Conservation (phyloP, 495 filamentous ascomycete species). For the Chaetomium cochliodes region DNA sequence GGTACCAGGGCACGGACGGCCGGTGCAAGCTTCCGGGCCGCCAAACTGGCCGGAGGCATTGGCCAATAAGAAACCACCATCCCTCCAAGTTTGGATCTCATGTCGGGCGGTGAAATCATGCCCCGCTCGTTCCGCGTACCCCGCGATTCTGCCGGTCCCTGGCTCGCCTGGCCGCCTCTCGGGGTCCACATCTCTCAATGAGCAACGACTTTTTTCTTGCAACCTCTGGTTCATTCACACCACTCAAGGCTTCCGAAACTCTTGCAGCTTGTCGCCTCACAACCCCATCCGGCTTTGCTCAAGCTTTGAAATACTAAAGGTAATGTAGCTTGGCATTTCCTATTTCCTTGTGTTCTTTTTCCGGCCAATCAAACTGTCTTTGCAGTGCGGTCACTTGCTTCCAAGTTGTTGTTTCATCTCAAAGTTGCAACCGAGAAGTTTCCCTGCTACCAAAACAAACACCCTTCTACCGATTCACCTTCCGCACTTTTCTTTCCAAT, state of each 20-base stretch:
- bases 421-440: neutral
- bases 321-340: neutral
- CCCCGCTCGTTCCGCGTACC: slow-evolving; percentile 11
- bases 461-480: neutral
- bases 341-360: neutral
- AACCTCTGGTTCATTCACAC: neutral
- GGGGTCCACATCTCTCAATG: slow-evolving; percentile 7
- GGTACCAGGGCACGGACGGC: too few relatives aligned
- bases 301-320: slow-evolving; percentile 15
- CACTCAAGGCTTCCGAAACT: neutral
- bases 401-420: slow-evolving; percentile 3
- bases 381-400: neutral
- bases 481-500: neutral
- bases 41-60: neutral
- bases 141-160: slow-evolving; percentile 22
- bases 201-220: slow-evolving; percentile 14
- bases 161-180: too few relatives aligned
- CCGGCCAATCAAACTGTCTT: neutral
- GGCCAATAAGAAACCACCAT: neutral
- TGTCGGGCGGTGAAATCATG: slow-evolving; percentile 12
- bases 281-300: neutral
- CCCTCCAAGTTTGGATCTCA: neutral
- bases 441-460: neutral
- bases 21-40: too few relatives aligned
- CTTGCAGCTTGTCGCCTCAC: slow-evolving; percentile 2